phyloP scores from a whole-genome alignment of 1,284 basidiomycete species.

The Sporisorium sorghi region DNA sequence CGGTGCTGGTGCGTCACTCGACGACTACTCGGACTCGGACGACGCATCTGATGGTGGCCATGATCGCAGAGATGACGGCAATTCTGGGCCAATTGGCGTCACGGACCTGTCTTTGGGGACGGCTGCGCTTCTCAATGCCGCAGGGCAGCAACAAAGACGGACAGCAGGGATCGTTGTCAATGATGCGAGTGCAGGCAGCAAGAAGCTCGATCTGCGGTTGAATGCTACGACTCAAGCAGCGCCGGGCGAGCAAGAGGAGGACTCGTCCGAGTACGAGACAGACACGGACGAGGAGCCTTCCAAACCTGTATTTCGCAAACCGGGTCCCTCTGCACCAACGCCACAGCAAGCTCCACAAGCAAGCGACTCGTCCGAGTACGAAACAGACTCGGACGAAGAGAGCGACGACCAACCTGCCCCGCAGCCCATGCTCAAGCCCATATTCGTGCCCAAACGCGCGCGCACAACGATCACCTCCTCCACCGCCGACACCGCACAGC shows the following conservation, averaged over 20 bases:
- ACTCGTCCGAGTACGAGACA: slow-evolving; percentile 71
- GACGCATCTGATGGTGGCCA: slow-evolving; percentile 29
- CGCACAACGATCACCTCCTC: slow-evolving; percentile 23
- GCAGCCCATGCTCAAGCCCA: slow-evolving; percentile 80
- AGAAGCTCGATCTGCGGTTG: slow-evolving; percentile 41
- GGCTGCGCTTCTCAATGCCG: slow-evolving; percentile 9
- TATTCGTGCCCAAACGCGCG: slow-evolving; percentile 88
- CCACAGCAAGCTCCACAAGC: slow-evolving; percentile 4
- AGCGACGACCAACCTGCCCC: slow-evolving; percentile 70
- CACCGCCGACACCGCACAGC: slow-evolving; percentile 14
- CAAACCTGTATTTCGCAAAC: slow-evolving; percentile 49
- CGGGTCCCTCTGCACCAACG: slow-evolving; percentile 12
- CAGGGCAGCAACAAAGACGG: slow-evolving; percentile 4
- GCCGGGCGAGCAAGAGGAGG: background rate
- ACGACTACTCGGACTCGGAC: slow-evolving; percentile 46
- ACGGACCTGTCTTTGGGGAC: slow-evolving; percentile 16
- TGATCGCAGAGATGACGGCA: background rate
- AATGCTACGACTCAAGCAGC: background rate
- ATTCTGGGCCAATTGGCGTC: background rate
- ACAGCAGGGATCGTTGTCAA: slow-evolving; percentile 24
- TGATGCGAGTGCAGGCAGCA: slow-evolving; percentile 15
- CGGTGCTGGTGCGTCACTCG: slow-evolving; percentile 21
- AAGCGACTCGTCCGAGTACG: slow-evolving; percentile 71
- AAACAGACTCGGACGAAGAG: slow-evolving; percentile 72
- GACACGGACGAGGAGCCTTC: slow-evolving; percentile 72